Evolutionary conservation across 306 rosid species (phyloP), one percentile per base, ranked within the genome.

Genomic region (Malus sieversii): DNA sequence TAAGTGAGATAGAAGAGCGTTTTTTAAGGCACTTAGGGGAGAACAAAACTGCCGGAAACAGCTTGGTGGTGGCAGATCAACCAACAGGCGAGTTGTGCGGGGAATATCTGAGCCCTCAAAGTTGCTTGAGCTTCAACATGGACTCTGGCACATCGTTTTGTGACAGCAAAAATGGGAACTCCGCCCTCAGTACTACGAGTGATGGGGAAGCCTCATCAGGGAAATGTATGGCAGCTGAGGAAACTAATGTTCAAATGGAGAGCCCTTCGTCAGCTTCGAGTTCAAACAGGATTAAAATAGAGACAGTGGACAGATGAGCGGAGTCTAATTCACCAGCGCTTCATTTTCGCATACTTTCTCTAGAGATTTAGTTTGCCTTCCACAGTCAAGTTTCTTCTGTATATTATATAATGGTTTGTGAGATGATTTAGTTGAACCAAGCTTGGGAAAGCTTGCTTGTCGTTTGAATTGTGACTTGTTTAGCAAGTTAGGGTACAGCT

Each of bases 1-100:
- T 85, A 33, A 59, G 91, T 20, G 95, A 88, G 78, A 82, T 85
- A 66, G 95, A 90, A 79, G 90, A 89, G 53, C 80, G 88, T 86
- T 93, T 91, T 70, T 69, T 88, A 80, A 86, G 88, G 73, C 87
- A 86, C 48, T 73, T 91, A 81, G 79, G 77, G 25, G 85, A 80
- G 67, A 84, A 72, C 53, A 89, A 68, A 33, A 53, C 16, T n/a
- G n/a, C 66, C 22, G 64, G 66, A 68, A 76, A 78, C 48, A 87
- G 70, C 52, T 80, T 73, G 70, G 42, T 3, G 16, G 27, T 15
- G 25, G 71, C 82, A 9, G 87, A 83, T 81, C 75, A 84, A 80
- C 61, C 78, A 55, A 78, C 46, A 32, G 79, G 77, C 3, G 76
- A 75, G 80, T 60, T 79, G 72, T 82, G 44, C 20, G 78, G 78